phyloP scores from a whole-genome alignment of 2,329 filamentous ascomycete species.

The Apiospora saccharicola region DNA sequence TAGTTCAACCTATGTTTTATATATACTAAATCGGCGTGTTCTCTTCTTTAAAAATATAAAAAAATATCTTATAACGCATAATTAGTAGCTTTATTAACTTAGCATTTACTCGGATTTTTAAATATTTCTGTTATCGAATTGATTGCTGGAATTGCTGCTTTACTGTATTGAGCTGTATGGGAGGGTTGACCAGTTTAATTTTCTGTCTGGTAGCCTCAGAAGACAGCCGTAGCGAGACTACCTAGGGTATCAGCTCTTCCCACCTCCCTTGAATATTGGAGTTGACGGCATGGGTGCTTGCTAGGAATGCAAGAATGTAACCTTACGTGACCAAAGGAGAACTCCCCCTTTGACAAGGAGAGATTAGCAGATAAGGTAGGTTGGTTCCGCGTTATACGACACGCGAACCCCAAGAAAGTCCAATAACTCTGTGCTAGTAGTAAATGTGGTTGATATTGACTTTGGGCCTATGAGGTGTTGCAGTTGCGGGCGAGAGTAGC shows the following conservation, averaged over 20 bases:
- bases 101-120: too few species aligned
- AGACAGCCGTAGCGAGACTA: not conserved
- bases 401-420: not conserved
- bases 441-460: not conserved
- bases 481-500: not conserved
- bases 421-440: not conserved
- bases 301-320: not conserved
- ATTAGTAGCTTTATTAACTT: too few species aligned
- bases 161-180: too few species aligned
- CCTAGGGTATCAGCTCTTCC: not conserved
- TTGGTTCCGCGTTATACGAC: not conserved
- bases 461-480: conserved; percentile 8
- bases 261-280: not conserved
- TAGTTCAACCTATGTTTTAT: too few species aligned
- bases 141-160: too few species aligned
- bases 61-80: too few species aligned
- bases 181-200: too few species aligned
- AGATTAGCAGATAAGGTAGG: not conserved
- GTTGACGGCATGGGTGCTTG: not conserved
- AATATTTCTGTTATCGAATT: too few species aligned
- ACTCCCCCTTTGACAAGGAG: not conserved
- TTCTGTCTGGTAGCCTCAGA: too few species aligned
- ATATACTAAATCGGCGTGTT: too few species aligned
- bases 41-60: too few species aligned
- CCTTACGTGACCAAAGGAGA: not conserved